These are phyloP conservation scores for Fusarium oxysporum DNA, from an alignment of 2,329 filamentous ascomycete species.

Conservation along the genomic window DNA sequence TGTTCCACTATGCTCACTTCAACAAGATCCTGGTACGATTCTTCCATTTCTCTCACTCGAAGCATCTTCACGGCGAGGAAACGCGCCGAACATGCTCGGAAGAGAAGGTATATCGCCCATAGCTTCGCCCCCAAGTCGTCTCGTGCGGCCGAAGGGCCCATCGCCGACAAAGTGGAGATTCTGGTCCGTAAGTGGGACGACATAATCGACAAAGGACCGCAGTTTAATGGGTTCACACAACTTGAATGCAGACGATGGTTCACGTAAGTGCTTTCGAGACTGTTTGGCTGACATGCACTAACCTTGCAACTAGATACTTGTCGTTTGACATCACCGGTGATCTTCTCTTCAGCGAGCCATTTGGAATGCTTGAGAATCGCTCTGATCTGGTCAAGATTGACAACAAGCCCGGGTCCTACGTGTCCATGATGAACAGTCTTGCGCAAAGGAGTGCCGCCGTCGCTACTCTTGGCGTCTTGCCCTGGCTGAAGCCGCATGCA, in stretches of 20 bases:
- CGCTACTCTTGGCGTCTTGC: background rate
- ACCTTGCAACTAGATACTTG: background rate
- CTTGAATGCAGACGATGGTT: background rate
- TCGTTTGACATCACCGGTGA: constrained; percentile 4
- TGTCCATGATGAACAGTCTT: background rate
- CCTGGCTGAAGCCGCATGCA: background rate
- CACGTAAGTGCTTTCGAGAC: background rate
- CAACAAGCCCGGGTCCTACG: background rate
- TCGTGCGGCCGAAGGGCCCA: background rate
- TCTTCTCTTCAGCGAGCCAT: constrained; percentile 1
- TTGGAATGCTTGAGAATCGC: background rate
- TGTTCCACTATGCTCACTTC: background rate
- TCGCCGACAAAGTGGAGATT: background rate
- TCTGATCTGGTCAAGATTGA: background rate
- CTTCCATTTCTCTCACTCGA: background rate
- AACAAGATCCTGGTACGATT: background rate
- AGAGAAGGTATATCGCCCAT: background rate
- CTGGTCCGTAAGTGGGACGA: background rate
- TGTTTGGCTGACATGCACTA: rapidly evolving
- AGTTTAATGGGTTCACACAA: background rate
- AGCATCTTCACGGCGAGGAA: constrained; percentile 6
- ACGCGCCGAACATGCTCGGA: constrained; percentile 5
- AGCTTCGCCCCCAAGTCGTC: constrained; percentile 9
- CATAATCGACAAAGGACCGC: background rate
- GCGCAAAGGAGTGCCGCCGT: background rate